Base-by-base conservation (phyloP, 805 yeast genomes). In the Sugiyamaella lignohabitans region DNA sequence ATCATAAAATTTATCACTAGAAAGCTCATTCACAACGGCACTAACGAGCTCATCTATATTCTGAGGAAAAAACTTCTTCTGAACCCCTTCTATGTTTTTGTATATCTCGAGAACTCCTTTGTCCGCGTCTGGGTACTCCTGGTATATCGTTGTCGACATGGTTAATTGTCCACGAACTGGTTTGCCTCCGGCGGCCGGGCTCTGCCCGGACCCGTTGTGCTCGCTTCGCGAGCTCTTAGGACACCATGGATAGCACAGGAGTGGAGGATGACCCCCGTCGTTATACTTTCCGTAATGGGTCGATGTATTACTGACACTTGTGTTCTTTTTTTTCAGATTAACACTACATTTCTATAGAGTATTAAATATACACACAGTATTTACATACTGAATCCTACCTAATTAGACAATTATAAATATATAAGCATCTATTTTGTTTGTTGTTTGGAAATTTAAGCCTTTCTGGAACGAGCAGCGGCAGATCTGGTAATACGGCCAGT, bases 401-500 rank as follows among this genome's bases (percentile, higher is more conserved):
- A n/a, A n/a, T n/a, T n/a, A n/a, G n/a, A n/a, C n/a, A n/a, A n/a
- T n/a, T n/a, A n/a, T n/a, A n/a, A n/a, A n/a, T n/a, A n/a, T n/a
- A n/a, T n/a, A n/a, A n/a, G n/a, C n/a, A n/a, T n/a, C n/a, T n/a
- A n/a, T n/a, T n/a, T n/a, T n/a, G n/a, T n/a, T n/a, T n/a, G n/a
- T n/a, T n/a, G n/a, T n/a, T n/a, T n/a, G n/a, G n/a, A n/a, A n/a
- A n/a, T n/a, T 44, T 32, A 47, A 27, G 52, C 52, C 45, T 49
- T 48, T 47, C 52, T 43, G 38, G 52, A 49, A 30, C 50, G 47
- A 30, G 50, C 49, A 37, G 50, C 45, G 41, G 52, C 36, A 40
- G 49, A 48, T 42, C 46, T 45, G 27, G 50, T 48, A 22, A 42
- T 38, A 22, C 51, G 34, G 20, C 48, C 47, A 40, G 50, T 47